Conservation (phyloP, 768 basidiomycete genomes). For the Tulasnella sp. region DNA sequence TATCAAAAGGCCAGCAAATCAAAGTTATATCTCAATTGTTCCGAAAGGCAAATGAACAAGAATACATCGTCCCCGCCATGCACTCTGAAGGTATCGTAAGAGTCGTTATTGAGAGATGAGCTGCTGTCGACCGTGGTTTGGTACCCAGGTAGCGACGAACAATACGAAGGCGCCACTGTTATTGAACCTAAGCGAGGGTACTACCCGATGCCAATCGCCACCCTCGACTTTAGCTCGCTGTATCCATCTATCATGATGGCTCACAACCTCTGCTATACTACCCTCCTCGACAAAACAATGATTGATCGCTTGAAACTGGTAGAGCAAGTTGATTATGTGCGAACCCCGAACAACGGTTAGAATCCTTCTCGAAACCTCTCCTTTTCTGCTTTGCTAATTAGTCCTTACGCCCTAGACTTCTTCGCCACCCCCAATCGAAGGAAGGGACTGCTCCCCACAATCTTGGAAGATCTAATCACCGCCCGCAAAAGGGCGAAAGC, state of each 20-base stretch:
- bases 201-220: conserved; percentile 95
- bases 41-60: conserved; percentile 86
- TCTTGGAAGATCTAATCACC: conserved; percentile 88
- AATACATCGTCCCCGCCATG: conserved; percentile 80
- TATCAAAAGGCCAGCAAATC: conserved; percentile 95
- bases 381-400: conserved; percentile 9
- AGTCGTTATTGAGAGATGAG: background rate
- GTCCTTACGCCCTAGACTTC: conserved; percentile 55
- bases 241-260: conserved; percentile 99
- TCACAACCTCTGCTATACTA: conserved; percentile 97
- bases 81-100: conserved; percentile 71
- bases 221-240: conserved; percentile 95
- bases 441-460: conserved; percentile 86
- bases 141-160: conserved; percentile 75
- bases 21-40: conserved; percentile 96
- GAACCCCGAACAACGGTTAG: conserved; percentile 92
- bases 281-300: conserved; percentile 74
- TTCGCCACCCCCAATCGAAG: conserved; percentile 70
- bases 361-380: background rate
- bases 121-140: background rate
- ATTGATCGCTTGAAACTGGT: conserved; percentile 73
- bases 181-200: conserved; percentile 96
- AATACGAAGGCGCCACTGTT: conserved; percentile 98
- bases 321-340: conserved; percentile 86
- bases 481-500: conserved; percentile 94